Conservation (phyloP, 495 filamentous ascomycete genomes). For the Hypoxylon lenormandii region DNA sequence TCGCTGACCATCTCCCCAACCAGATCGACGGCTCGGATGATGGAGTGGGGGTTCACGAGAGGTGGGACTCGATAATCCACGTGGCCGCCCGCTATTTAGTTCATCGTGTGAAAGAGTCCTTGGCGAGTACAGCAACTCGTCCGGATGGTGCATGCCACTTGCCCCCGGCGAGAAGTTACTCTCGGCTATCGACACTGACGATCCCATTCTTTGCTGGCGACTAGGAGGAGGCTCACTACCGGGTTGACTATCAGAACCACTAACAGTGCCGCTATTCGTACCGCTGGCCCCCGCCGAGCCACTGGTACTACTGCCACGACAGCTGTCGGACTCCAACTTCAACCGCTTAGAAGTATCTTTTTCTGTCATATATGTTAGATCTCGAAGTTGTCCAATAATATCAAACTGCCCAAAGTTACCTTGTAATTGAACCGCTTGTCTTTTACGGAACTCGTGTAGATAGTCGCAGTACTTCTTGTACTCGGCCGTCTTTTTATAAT, state of each 20-base stretch:
- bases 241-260: slow-evolving; percentile 56
- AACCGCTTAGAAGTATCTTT: slow-evolving; percentile 60
- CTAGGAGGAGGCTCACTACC: slow-evolving; percentile 61
- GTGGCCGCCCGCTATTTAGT: slow-evolving; percentile 20
- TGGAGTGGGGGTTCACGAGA: slow-evolving; percentile 40
- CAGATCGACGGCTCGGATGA: slow-evolving; percentile 28
- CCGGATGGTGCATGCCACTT: slow-evolving; percentile 44
- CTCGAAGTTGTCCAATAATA: background rate
- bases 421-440: slow-evolving; percentile 66
- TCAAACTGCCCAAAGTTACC: slow-evolving; percentile 42
- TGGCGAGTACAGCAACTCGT: slow-evolving; percentile 56
- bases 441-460: slow-evolving; percentile 78
- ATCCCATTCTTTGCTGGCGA: slow-evolving; percentile 56
- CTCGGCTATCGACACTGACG: slow-evolving; percentile 53
- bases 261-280: slow-evolving; percentile 55
- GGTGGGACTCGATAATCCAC: slow-evolving; percentile 47
- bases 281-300: slow-evolving; percentile 51
- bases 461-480: slow-evolving; percentile 73
- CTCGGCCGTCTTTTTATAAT: slow-evolving; percentile 77
- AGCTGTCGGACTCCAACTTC: slow-evolving; percentile 51
- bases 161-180: slow-evolving; percentile 49
- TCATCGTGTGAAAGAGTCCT: slow-evolving; percentile 40
- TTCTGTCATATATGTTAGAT: slow-evolving; percentile 45
- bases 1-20: slow-evolving; percentile 40
- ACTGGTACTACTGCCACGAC: slow-evolving; percentile 51